These are phyloP conservation scores for Mycosphaerella sp. DNA, from an alignment of 2,329 filamentous ascomycete genomes.

Conservation along the genomic window DNA sequence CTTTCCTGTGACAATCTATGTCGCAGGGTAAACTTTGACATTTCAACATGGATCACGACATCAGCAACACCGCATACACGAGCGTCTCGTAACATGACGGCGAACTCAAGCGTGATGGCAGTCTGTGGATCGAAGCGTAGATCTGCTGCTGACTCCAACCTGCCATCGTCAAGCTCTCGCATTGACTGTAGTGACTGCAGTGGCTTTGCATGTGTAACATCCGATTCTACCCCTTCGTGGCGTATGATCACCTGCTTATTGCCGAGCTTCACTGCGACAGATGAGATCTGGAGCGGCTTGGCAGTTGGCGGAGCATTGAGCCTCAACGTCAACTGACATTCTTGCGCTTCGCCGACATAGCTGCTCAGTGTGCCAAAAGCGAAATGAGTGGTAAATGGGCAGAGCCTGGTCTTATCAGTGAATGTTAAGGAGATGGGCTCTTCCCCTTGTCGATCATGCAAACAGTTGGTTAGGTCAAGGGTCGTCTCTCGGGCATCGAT, in stretches of 20 bases:
- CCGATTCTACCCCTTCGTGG: slow-evolving; percentile 10
- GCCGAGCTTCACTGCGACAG: slow-evolving; percentile 19
- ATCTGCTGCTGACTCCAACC: slow-evolving; percentile 11
- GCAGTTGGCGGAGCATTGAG: slow-evolving; percentile 38
- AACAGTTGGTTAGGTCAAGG: slow-evolving; percentile 17
- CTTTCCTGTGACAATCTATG: slow-evolving; percentile 50
- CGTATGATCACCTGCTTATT: slow-evolving; percentile 8
- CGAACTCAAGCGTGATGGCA: slow-evolving; percentile 58
- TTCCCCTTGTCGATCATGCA: slow-evolving; percentile 15
- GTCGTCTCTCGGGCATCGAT: slow-evolving; percentile 4
- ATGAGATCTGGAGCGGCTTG: slow-evolving; percentile 19
- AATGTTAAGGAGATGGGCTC: slow-evolving; percentile 16
- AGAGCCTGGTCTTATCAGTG: slow-evolving; percentile 20
- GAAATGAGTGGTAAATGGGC: slow-evolving; percentile 46
- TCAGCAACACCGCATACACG: slow-evolving; percentile 66
- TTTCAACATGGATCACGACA: slow-evolving; percentile 57
- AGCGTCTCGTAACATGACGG: slow-evolving; percentile 69
- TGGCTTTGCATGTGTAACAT: background rate
- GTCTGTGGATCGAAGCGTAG: slow-evolving; percentile 11
- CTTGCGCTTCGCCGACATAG: slow-evolving; percentile 54
- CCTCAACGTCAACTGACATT: slow-evolving; percentile 50
- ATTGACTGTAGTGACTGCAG: slow-evolving; percentile 4
- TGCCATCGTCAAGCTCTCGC: slow-evolving; percentile 15
- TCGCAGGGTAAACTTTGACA: slow-evolving; percentile 60
- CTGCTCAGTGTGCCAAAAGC: slow-evolving; percentile 50